Conservation (phyloP, 2,329 filamentous ascomycete genomes). For the Cytospora mali region DNA sequence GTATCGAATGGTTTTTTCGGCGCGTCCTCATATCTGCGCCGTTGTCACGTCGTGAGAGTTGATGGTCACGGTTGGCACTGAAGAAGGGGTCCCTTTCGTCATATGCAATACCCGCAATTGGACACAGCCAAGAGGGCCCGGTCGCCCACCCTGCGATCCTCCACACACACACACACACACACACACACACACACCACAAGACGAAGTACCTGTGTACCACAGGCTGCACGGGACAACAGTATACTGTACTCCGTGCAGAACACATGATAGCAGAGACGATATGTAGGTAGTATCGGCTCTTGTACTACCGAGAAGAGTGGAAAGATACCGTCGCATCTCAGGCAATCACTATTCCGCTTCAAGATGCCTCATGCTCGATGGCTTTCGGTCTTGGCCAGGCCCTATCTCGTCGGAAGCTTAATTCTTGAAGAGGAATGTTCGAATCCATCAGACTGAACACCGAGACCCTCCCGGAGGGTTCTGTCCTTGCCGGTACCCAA, state of each 20-base stretch:
- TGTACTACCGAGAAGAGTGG: neutral
- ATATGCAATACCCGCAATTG: conserved; percentile 11
- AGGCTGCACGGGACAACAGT: neutral
- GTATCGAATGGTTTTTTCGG: neutral
- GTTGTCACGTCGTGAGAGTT: neutral
- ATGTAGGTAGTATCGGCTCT: neutral
- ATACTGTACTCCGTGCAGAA: neutral
- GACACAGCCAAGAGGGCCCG: conserved; percentile 8
- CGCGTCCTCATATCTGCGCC: neutral
- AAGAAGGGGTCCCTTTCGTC: conserved; percentile 1
- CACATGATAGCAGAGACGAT: neutral
- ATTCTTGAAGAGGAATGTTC: neutral
- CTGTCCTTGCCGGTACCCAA: neutral
- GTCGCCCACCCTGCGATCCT: conserved; percentile 11
- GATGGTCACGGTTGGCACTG: neutral
- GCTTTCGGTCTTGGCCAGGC: neutral
- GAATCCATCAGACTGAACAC: neutral
- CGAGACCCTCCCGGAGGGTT: neutral
- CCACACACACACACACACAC: neutral
- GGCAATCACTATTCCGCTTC: neutral
- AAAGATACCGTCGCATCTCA: neutral
- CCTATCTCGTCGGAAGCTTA: neutral
- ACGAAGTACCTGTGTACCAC: conserved; percentile 17
- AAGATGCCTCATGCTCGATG: neutral
- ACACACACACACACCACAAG: neutral